Base-by-base conservation (phyloP, 208 protist genomes). In the Acanthamoeba sp. region DNA sequence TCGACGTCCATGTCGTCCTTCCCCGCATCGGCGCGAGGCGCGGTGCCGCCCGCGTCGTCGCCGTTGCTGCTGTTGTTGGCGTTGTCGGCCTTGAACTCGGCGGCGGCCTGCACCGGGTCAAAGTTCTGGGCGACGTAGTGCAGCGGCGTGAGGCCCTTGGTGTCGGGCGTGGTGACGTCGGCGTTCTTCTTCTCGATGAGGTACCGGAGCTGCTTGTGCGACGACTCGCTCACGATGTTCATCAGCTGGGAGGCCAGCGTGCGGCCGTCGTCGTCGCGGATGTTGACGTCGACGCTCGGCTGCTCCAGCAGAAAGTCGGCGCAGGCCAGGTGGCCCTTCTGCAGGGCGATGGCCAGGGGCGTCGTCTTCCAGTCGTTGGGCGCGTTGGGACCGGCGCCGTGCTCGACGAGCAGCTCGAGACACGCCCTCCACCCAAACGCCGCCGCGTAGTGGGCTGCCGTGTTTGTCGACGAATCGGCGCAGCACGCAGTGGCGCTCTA, bases 281-380 rank as follows among this genome's bases (percentile, higher is more conserved):
- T 59, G 66, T 95, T 96, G 40, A 92, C 87, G 27, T 95, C 57
- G 10, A 85, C 42, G 16, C 90, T 73, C 1, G 89, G 38, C 14
- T 95, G 40, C 9, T 90, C 71, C 18, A 95, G 80, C 16, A 96
- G 40, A 27, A 85, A 93, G 20, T 95, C 80, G 3, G 93, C 90
- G 14, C 32, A 57, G 64, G 62, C 38, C 24, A 96, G 88, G 78
- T 96, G 95, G 71, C 71, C 69, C 34, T 96, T 96, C 18, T 69
- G 16, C 36, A 96, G 38, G 10, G 95, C 50, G 3, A 96, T 62
- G 10, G 78, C 89, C 5, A 96, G 45, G 34, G 95, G 95, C 48
- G 95, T 95, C 0, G 85, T 57, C 34, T 95, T 95, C 95, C 95
- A 96, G 45, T 94, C 94, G n/a, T 96, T 96, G 24, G 45, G 52